These are phyloP conservation scores for Solanum ossicruentum DNA, from an alignment of 257 asterid genomes.

Conservation along the genomic window DNA sequence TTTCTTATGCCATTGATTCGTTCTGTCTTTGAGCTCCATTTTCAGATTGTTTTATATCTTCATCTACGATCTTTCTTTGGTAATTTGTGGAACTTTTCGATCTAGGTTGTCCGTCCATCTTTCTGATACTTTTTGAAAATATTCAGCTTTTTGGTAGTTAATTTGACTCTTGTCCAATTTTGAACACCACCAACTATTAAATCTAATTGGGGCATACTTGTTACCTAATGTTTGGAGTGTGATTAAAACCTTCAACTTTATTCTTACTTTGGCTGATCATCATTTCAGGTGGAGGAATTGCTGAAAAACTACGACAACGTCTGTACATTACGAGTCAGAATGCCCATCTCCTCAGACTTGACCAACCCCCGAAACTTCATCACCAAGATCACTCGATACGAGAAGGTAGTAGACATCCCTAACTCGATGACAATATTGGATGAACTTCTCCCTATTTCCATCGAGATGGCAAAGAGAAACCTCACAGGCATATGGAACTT, in stretches of 20 bases:
- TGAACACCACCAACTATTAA: neutral
- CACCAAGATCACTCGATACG: conserved; percentile 61
- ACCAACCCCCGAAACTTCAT: conserved; percentile 70
- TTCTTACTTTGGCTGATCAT: neutral
- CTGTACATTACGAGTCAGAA: conserved; percentile 69
- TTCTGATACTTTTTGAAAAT: neutral
- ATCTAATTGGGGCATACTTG: neutral
- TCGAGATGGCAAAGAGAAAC: conserved; percentile 81
- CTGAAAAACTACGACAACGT: conserved; percentile 66
- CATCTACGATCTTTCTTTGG: neutral
- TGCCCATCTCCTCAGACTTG: conserved; percentile 78
- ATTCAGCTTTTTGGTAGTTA: neutral
- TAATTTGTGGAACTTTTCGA: neutral
- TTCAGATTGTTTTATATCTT: neutral
- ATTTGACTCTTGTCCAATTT: neutral
- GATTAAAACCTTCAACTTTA: neutral
- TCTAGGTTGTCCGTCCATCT: neutral
- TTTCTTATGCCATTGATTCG: neutral
- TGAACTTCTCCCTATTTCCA: conserved; percentile 73
- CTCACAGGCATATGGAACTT: conserved; percentile 75
- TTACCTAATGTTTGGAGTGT: neutral
- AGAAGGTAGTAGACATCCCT: conserved; percentile 71
- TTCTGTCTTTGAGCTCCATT: neutral
- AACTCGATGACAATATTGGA: conserved; percentile 80
- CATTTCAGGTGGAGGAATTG: conserved; percentile 64